Evolutionary conservation across 176 grass and related monocot genomes (phyloP).

Genomic region (Guadua angustifolia): DNA sequence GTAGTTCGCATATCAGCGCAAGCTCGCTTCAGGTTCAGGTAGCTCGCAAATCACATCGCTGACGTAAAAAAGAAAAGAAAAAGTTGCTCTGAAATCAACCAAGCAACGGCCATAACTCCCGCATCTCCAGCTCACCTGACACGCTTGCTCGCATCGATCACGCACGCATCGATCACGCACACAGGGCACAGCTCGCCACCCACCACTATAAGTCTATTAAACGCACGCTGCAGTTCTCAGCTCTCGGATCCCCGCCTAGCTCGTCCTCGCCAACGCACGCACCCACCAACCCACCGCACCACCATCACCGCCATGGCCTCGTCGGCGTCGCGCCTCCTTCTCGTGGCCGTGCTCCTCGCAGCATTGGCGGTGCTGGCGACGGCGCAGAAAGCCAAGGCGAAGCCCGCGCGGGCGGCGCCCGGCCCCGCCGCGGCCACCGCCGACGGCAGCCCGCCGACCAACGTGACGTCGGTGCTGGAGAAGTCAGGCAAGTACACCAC

Average conservation of each 20-base stretch:
- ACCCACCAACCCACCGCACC: neutral
- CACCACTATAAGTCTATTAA: constrained; percentile 62
- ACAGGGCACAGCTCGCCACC: constrained; percentile 40
- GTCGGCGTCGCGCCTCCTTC: constrained; percentile 35
- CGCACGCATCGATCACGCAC: neutral
- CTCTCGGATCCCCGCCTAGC: constrained; percentile 21
- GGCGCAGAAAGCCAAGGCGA: constrained; percentile 45
- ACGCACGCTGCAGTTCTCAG: constrained; percentile 12
- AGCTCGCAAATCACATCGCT: constrained; percentile 49
- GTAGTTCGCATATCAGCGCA: neutral
- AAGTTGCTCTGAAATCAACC: constrained; percentile 20
- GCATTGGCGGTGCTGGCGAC: constrained; percentile 19
- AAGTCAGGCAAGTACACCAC: constrained; percentile 60
- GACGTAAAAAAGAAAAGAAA: constrained; percentile 30
- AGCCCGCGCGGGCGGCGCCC: neutral
- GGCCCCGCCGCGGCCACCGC: constrained; percentile 28
- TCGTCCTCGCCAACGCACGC: constrained; percentile 21
- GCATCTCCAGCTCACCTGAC: constrained; percentile 16
- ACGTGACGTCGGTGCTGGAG: constrained; percentile 61
- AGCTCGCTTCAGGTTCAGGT: neutral
- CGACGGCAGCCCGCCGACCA: constrained; percentile 27
- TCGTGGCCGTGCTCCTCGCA: constrained; percentile 20
- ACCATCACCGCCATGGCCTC: constrained; percentile 29
- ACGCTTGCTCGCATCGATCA: neutral
- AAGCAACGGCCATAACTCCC: neutral